These are phyloP conservation scores for Porphyrellus cyaneotinctus DNA, from an alignment of 768 basidiomycete genomes.

Conservation along the genomic window DNA sequence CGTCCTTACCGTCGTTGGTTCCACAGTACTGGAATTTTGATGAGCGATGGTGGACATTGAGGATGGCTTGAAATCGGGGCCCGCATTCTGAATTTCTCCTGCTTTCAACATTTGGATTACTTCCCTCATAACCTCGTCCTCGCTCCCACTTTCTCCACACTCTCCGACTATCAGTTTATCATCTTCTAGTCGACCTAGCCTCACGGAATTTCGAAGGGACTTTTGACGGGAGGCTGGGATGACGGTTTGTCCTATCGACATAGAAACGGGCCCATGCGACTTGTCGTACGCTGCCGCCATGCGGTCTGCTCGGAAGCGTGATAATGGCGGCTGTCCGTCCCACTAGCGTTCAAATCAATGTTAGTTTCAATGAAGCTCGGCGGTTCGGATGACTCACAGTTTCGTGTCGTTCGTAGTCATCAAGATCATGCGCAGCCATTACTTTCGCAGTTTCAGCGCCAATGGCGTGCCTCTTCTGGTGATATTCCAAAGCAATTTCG, in stretches of 20 bases:
- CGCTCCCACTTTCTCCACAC: slow-evolving; percentile 51
- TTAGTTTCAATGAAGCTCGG: slow-evolving; percentile 2
- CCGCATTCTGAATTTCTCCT: slow-evolving; percentile 51
- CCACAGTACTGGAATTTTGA: not conserved
- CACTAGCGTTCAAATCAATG: slow-evolving; percentile 24
- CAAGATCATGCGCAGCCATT: slow-evolving; percentile 45
- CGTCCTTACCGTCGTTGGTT: not conserved
- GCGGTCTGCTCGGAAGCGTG: slow-evolving; percentile 61
- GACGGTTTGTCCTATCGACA: slow-evolving; percentile 41
- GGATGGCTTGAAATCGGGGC: slow-evolving; percentile 37
- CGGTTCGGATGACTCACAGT: slow-evolving; percentile 32
- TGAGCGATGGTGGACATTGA: not conserved
- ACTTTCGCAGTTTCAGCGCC: slow-evolving; percentile 50
- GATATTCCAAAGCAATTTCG: slow-evolving; percentile 70
- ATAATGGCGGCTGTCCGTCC: slow-evolving; percentile 48
- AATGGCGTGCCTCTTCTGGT: slow-evolving; percentile 55
- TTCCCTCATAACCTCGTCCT: slow-evolving; percentile 47
- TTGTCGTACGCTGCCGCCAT: slow-evolving; percentile 47
- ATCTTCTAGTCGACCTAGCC: slow-evolving; percentile 53
- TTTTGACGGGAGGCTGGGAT: slow-evolving; percentile 42
- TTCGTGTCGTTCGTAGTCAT: slow-evolving; percentile 42
- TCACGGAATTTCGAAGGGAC: slow-evolving; percentile 49
- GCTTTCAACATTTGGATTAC: slow-evolving; percentile 48
- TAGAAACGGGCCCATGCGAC: slow-evolving; percentile 34
- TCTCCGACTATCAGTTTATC: slow-evolving; percentile 48